phyloP scores from a whole-genome alignment of 768 basidiomycete species.

The Trametes coccinea region DNA sequence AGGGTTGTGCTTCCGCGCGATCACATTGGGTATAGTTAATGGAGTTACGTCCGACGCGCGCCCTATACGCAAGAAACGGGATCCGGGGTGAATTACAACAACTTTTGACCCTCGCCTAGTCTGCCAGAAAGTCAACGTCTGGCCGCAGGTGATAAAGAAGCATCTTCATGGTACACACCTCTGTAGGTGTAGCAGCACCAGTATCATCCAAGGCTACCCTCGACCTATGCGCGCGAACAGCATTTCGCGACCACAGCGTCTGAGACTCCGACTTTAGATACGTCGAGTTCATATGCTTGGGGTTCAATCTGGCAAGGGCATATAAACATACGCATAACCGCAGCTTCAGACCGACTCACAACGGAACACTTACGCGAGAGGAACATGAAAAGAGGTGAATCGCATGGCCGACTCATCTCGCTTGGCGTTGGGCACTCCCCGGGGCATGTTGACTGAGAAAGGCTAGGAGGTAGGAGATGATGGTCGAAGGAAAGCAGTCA shows the following conservation, averaged over 20 bases:
- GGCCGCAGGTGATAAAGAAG: no score
- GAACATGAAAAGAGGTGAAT: slow-evolving; percentile 81
- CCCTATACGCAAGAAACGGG: slow-evolving; percentile 70
- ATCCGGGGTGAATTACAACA: slow-evolving; percentile 79
- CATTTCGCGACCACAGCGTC: slow-evolving; percentile 70
- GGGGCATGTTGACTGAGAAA: slow-evolving; percentile 56
- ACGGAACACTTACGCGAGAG: slow-evolving; percentile 54
- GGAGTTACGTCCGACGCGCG: slow-evolving; percentile 78
- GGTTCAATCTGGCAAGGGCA: slow-evolving; percentile 56
- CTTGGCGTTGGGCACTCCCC: slow-evolving; percentile 79
- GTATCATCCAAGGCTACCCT: slow-evolving; percentile 44
- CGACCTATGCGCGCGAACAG: slow-evolving; percentile 47
- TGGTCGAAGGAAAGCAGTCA: background rate
- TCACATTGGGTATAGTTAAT: slow-evolving; percentile 64
- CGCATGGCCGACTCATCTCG: slow-evolving; percentile 81
- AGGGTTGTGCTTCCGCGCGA: slow-evolving; percentile 62
- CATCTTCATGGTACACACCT: slow-evolving; percentile 21
- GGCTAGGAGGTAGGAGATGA: background rate
- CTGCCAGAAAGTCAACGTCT: slow-evolving; percentile 20
- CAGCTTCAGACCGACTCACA: background rate
- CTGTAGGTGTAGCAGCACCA: slow-evolving; percentile 30
- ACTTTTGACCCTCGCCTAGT: slow-evolving; percentile 74
- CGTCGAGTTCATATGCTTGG: slow-evolving; percentile 74
- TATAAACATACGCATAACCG: background rate
- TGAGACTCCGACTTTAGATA: slow-evolving; percentile 80